Evolutionary conservation across 306 rosid species (phyloP).

Genomic region (Rosa multiflora): DNA sequence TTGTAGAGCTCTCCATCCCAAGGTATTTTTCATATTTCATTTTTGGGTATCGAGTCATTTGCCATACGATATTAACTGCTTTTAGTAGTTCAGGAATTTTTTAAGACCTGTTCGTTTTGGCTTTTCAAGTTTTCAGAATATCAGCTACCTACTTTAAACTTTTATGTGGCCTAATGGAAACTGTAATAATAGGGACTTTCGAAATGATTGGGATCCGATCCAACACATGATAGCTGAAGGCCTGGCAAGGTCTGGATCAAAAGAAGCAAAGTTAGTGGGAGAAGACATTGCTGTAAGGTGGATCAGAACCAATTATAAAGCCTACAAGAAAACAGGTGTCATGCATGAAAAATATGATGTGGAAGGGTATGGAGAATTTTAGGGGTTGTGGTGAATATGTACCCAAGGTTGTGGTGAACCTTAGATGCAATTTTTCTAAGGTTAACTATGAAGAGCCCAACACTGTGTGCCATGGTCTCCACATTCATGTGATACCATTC

Average conservation of each 20-base stretch:
- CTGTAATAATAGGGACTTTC: constrained; percentile 69
- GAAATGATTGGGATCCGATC: constrained; percentile 93
- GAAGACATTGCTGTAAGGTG: constrained; percentile 74
- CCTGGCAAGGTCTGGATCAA: constrained; percentile 57
- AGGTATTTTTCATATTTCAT: constrained; percentile 34
- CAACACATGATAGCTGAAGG: constrained; percentile 99
- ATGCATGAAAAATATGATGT: constrained; percentile 84
- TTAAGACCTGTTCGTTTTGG: not conserved
- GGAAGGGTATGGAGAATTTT: constrained; percentile 57
- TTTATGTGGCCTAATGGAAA: not conserved
- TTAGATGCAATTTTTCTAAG: constrained; percentile 56
- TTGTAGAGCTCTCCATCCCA: constrained; percentile 79
- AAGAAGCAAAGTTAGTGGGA: constrained; percentile 72
- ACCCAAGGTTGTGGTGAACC: constrained; percentile 71
- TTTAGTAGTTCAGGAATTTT: not conserved
- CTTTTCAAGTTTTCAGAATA: not conserved
- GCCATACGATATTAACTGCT: not conserved
- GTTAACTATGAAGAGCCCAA: constrained; percentile 73
- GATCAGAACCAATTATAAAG: constrained; percentile 74
- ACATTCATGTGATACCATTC: constrained; percentile 81
- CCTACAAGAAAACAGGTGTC: constrained; percentile 63
- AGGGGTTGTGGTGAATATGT: constrained; percentile 77
- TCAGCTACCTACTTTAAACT: not conserved
- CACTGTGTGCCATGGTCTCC: constrained; percentile 61
- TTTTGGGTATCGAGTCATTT: not conserved